phyloP scores from a whole-genome alignment of 768 basidiomycete species.

The Boletus pseudo-olivaceus region DNA sequence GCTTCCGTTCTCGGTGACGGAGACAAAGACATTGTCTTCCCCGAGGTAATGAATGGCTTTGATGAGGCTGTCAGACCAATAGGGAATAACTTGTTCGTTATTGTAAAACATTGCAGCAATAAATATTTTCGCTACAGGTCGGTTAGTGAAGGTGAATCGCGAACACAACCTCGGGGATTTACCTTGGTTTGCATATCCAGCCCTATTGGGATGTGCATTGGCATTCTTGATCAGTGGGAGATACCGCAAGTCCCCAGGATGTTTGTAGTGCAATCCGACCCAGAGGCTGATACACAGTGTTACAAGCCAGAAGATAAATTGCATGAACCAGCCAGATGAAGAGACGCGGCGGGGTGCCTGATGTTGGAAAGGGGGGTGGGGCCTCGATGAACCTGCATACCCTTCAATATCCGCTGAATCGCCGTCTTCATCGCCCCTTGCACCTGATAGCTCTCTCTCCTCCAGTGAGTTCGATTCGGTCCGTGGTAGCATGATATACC shows the following conservation, averaged over 20 bases:
- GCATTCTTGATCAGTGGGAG: slow-evolving; percentile 13
- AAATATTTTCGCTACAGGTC: slow-evolving; percentile 12
- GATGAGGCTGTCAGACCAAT: slow-evolving; percentile 37
- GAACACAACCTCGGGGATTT: not conserved
- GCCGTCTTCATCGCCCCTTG: not conserved
- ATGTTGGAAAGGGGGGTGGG: not conserved
- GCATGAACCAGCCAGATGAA: not conserved
- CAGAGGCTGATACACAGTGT: not conserved
- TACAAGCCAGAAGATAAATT: slow-evolving; percentile 6
- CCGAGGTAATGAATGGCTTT: slow-evolving; percentile 38
- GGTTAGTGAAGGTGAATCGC: not conserved
- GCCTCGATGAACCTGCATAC: not conserved
- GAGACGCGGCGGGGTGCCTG: not conserved
- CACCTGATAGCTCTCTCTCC: not conserved
- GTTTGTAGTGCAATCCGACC: slow-evolving; percentile 2
- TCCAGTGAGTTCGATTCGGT: slow-evolving; percentile 7
- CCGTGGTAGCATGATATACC: slow-evolving; percentile 9
- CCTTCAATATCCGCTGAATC: not conserved
- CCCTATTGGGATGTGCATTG: slow-evolving; percentile 7
- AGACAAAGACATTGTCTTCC: slow-evolving; percentile 41
- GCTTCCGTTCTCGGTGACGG: slow-evolving; percentile 39
- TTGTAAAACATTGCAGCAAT: slow-evolving; percentile 38
- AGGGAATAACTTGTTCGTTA: slow-evolving; percentile 36
- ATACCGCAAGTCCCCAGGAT: slow-evolving; percentile 11
- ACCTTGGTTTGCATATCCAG: slow-evolving; percentile 18